Conservation (phyloP, 2,329 filamentous ascomycete species). For the Penicillium psychrosexuale region DNA sequence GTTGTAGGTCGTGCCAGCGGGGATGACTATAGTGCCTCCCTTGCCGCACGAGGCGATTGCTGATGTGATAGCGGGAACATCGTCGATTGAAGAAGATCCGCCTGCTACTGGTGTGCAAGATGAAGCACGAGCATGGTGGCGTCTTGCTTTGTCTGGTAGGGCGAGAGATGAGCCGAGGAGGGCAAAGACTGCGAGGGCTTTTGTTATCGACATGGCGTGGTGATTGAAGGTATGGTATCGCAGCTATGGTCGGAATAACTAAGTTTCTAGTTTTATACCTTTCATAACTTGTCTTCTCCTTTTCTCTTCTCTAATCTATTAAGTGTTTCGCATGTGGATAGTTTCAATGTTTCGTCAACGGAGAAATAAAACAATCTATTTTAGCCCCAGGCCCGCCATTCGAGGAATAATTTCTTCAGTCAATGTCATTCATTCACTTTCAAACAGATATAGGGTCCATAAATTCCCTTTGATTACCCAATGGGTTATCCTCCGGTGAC, state of each 20-base stretch:
- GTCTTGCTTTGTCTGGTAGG: background rate
- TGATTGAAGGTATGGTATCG: background rate
- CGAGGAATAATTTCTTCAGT: slow-evolving; percentile 12
- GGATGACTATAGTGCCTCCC: slow-evolving; percentile 48
- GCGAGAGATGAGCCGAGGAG: slow-evolving; percentile 5
- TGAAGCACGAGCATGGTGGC: slow-evolving; percentile 19
- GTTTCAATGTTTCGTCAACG: background rate
- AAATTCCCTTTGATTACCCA: background rate
- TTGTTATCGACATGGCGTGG: slow-evolving; percentile 1
- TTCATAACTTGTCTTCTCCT: background rate
- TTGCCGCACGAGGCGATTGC: slow-evolving; percentile 44
- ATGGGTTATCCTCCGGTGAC: background rate
- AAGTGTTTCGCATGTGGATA: background rate
- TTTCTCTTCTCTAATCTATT: background rate
- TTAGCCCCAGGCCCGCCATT: slow-evolving; percentile 1
- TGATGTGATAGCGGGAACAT: slow-evolving; percentile 45
- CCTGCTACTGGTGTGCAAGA: slow-evolving; percentile 35
- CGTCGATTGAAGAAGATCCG: slow-evolving; percentile 36
- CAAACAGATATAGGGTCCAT: background rate
- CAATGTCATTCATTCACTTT: background rate
- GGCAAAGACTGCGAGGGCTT: slow-evolving; percentile 3
- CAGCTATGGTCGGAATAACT: background rate
- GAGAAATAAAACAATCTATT: background rate
- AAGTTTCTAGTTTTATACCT: background rate
- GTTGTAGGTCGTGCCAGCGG: slow-evolving; percentile 42